Conservation (phyloP, 305 asterid genomes). For the Coffea humblotiana region DNA sequence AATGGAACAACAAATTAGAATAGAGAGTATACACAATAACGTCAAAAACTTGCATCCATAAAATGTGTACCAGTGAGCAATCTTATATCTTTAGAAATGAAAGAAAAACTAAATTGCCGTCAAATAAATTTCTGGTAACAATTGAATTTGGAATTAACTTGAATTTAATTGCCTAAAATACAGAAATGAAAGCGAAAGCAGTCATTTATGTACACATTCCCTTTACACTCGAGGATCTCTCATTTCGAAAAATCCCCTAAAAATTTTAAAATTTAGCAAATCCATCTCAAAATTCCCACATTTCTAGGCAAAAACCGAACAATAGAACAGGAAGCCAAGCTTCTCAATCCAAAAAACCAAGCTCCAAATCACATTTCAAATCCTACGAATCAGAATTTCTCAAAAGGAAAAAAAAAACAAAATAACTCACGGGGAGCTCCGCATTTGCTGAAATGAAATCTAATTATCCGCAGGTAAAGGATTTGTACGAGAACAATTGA, state of each 20-base stretch:
- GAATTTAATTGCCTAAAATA: neutral
- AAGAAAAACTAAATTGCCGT: neutral
- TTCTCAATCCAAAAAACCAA: neutral
- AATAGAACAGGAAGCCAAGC: neutral
- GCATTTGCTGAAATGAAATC: conserved; percentile 31
- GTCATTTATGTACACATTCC: neutral
- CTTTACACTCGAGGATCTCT: neutral
- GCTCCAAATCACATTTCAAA: neutral
- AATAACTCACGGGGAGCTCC: conserved; percentile 33
- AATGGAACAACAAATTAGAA: conserved; percentile 1
- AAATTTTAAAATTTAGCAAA: conserved; percentile 20
- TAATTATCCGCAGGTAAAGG: neutral
- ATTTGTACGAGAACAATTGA: neutral
- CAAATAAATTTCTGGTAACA: neutral
- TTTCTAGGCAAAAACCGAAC: neutral
- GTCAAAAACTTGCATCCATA: no score
- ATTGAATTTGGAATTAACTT: neutral
- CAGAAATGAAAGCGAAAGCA: neutral
- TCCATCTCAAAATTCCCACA: neutral
- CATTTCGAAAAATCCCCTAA: conserved; percentile 19
- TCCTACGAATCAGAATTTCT: neutral
- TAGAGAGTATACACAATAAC: neutral
- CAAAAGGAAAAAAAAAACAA: neutral
- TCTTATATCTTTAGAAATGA: neutral
- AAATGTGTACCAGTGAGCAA: neutral